These are phyloP conservation scores for Saccharomyces pastorianus DNA, from an alignment of 1,139 yeast genomes.

Conservation along the genomic window DNA sequence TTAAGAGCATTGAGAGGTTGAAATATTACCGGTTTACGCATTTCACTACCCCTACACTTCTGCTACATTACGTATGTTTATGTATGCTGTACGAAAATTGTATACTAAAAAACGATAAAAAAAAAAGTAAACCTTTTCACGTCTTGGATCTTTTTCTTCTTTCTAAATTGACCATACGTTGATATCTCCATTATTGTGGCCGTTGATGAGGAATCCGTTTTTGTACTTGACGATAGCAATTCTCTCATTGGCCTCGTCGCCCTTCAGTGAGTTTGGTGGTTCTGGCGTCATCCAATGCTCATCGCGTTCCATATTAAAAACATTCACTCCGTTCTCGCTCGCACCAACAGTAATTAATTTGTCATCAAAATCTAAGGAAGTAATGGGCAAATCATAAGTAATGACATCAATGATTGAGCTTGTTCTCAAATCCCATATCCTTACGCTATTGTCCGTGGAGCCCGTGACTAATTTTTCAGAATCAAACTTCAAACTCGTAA, in stretches of 20 bases:
- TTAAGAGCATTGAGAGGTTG: constrained; percentile 63
- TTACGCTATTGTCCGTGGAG: constrained; percentile 52
- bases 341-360: not conserved
- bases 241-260: not conserved
- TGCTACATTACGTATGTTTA: not conserved
- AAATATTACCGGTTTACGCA: not conserved
- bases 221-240: not conserved
- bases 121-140: not conserved
- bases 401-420: constrained; percentile 56
- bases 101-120: not conserved
- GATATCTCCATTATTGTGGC: not conserved
- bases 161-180: not conserved
- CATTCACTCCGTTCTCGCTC: not conserved
- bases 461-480: constrained; percentile 57
- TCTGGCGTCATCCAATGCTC: not conserved
- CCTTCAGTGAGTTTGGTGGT: not conserved
- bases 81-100: not conserved
- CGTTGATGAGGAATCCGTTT: not conserved
- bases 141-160: not conserved
- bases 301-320: not conserved
- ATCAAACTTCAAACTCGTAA: constrained; percentile 63
- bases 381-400: constrained; percentile 48
- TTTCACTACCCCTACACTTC: not conserved
- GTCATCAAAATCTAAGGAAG: constrained; percentile 45
- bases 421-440: constrained; percentile 67